Conservation (phyloP, 352 stramenopile genomes). For the Globisporangium alternatum region DNA sequence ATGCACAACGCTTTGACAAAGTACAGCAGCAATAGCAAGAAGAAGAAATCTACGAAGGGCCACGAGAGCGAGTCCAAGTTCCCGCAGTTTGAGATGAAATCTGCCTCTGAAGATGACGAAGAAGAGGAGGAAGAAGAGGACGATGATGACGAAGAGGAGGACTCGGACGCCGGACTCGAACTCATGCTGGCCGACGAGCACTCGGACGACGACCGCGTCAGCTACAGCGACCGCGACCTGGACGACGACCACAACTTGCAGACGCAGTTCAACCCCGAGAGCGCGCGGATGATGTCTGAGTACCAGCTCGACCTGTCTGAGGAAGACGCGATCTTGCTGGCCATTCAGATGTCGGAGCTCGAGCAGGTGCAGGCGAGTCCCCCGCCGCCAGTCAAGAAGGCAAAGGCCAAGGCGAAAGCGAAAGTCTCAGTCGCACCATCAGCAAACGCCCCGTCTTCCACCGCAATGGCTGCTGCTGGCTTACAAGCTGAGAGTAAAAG, state of each 20-base stretch:
- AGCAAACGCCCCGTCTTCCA: not conserved
- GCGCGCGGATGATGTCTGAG: conserved; percentile 30
- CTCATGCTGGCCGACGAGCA: conserved; percentile 48
- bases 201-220: conserved; percentile 58
- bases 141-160: conserved; percentile 19
- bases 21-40: conserved; percentile 32
- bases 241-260: conserved; percentile 23
- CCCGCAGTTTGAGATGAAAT: conserved; percentile 5
- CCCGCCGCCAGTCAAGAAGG: not conserved
- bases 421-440: not conserved
- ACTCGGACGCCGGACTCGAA: conserved; percentile 26
- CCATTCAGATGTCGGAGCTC: conserved; percentile 47
- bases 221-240: conserved; percentile 35
- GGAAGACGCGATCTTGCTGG: conserved; percentile 38
- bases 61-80: conserved; percentile 16
- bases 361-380: conserved; percentile 17
- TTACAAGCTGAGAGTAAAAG: not conserved
- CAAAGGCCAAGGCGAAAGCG: not conserved
- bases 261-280: conserved; percentile 27
- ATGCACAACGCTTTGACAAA: conserved; percentile 34
- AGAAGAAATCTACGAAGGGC: conserved; percentile 5
- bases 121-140: conserved; percentile 50
- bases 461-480: not conserved
- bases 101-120: conserved; percentile 12
- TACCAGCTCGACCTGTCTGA: conserved; percentile 45